Base-by-base conservation (phyloP, 169 alveolate genomes). In the Eimeria maxima region DNA sequence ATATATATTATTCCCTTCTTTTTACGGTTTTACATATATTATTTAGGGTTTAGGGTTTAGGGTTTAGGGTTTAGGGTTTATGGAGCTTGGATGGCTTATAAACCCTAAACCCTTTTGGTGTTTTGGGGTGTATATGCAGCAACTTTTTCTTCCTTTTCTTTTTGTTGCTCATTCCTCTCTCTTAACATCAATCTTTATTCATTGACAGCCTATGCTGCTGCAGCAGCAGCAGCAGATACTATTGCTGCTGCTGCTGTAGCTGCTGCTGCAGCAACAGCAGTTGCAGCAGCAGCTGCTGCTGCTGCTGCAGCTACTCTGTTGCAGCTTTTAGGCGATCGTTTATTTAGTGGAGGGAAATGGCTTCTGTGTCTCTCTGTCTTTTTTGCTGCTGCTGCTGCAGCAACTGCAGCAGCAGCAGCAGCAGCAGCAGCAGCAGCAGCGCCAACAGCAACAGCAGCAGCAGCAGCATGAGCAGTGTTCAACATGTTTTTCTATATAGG, bases 361-460 rank as follows among this genome's bases (percentile, higher is more conserved):
- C n/a, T n/a, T n/a, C n/a, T n/a, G n/a, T n/a, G n/a, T n/a, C n/a
- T n/a, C n/a, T n/a, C n/a, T n/a, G n/a, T n/a, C n/a, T n/a, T n/a
- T n/a, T n/a, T n/a, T n/a, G n/a, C n/a, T n/a, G n/a, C n/a, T n/a
- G n/a, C n/a, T n/a, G n/a, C n/a, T n/a, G n/a, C n/a, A n/a, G n/a
- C n/a, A n/a, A n/a, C n/a, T 24, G 44, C 76, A 67, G 76, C 76
- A 67, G 76, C 76, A 67, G 76, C 76, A 67, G 16, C 76, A 67
- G 76, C 76, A 67, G 76, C 76, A 67, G 76, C 76, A 67, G 76
- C 27, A 67, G 76, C 76, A 67, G 16, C 16, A 67, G 44, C 76
- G n/a, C n/a, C n/a, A n/a, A n/a, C n/a, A n/a, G n/a, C n/a, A 67
- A 20, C 16, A 24, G 38, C 76, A 67, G 16, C 76, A 67, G 76